phyloP scores from a whole-genome alignment of 2,329 filamentous ascomycete genomes.

The Cytospora chrysosperma region DNA sequence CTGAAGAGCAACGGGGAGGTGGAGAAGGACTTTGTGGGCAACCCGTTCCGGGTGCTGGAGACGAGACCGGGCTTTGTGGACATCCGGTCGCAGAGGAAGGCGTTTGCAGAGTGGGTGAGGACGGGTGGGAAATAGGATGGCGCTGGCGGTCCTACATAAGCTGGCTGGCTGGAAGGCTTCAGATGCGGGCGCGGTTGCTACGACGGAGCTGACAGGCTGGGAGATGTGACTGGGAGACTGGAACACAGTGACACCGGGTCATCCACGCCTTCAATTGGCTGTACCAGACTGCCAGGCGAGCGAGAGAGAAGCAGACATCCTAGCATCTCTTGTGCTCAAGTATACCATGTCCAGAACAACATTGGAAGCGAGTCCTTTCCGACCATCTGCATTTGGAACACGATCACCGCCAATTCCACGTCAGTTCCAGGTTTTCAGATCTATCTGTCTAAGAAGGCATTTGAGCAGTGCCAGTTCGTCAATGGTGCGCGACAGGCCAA shows the following conservation, averaged over 20 bases:
- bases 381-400: neutral
- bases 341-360: neutral
- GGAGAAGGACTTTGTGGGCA: slow-evolving; percentile 69
- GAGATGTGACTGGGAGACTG: neutral
- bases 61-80: slow-evolving; percentile 83
- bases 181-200: neutral
- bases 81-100: slow-evolving; percentile 75
- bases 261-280: neutral
- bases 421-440: neutral
- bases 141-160: neutral
- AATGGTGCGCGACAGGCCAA: neutral
- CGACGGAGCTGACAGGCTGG: neutral
- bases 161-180: neutral
- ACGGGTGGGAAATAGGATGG: slow-evolving; percentile 25
- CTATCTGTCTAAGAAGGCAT: neutral
- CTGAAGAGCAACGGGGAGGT: slow-evolving; percentile 60
- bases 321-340: neutral
- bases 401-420: neutral
- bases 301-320: neutral
- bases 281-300: neutral
- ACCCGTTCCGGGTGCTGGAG: slow-evolving; percentile 78
- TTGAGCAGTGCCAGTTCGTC: neutral
- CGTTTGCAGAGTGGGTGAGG: slow-evolving; percentile 75
- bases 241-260: neutral
- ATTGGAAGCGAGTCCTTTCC: too few species aligned